These are phyloP conservation scores for Umbelopsis ramanniana DNA, from an alignment of 192 early-diverging fungal genomes.

Conservation along the genomic window DNA sequence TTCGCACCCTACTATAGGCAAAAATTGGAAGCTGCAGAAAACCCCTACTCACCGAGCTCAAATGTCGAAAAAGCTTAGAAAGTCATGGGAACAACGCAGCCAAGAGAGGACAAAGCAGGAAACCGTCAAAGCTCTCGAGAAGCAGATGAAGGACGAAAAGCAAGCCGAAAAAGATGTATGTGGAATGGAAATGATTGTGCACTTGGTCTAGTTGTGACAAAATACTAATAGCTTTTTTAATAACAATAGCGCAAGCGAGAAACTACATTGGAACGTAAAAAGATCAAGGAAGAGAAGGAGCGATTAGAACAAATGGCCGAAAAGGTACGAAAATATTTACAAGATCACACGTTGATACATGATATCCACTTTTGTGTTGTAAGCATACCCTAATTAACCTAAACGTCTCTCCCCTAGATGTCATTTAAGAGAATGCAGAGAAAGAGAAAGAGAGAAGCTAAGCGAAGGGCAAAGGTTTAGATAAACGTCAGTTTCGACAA, in stretches of 20 bases:
- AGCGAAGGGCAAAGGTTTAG: conserved; percentile 34
- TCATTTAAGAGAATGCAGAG: conserved; percentile 30
- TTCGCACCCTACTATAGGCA: conserved; percentile 27
- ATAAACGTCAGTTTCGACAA: not conserved
- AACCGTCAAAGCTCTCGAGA: conserved; percentile 54
- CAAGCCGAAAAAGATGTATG: conserved; percentile 57
- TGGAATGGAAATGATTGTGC: not conserved
- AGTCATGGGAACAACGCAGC: conserved; percentile 55
- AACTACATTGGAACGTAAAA: conserved; percentile 45
- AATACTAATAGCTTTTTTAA: not conserved
- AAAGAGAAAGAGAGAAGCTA: conserved; percentile 33
- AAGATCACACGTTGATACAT: too few species aligned
- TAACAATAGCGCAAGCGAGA: conserved; percentile 32
- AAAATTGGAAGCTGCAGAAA: conserved; percentile 45
- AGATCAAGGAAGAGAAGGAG: conserved; percentile 54
- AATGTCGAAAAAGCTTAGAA: conserved; percentile 36
- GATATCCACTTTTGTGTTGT: not conserved
- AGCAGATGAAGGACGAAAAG: conserved; percentile 54
- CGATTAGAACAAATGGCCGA: conserved; percentile 49
- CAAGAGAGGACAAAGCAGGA: conserved; percentile 49
- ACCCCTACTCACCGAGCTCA: conserved; percentile 38
- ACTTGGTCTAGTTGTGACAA: not conserved
- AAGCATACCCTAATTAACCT: not conserved
- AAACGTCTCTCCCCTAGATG: conserved; percentile 12
- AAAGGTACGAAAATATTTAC: conserved; percentile 32